Percentiles rank a stretch among this genome's conserved stretches.
phyloP scores from a whole-genome alignment of 768 basidiomycete species.

The Russula earlei region DNA sequence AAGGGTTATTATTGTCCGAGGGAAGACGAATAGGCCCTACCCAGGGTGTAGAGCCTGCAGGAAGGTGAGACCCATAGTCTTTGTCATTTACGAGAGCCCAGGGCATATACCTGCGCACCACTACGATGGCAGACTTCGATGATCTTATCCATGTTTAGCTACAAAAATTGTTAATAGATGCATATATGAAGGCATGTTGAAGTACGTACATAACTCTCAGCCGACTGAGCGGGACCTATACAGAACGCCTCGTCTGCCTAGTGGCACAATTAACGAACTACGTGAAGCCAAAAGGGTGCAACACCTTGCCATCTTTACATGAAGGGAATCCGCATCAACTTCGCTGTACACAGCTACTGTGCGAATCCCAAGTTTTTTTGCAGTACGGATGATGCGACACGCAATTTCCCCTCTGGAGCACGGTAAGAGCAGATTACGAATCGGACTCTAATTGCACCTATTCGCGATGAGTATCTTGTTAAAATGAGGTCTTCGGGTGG shows the following conservation, averaged over 20 bases:
- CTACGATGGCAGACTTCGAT: slow-evolving; percentile 71
- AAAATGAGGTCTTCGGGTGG: slow-evolving; percentile 46
- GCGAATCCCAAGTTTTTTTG: slow-evolving; percentile 77
- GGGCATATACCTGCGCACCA: slow-evolving; percentile 65
- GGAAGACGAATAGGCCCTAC: slow-evolving; percentile 28
- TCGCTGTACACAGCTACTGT: slow-evolving; percentile 92
- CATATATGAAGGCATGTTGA: not conserved
- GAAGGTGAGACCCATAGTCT: not conserved
- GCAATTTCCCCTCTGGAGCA: slow-evolving; percentile 81
- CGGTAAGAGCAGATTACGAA: not conserved
- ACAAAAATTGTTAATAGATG: not conserved
- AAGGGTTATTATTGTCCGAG: not conserved
- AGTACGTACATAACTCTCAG: slow-evolving; percentile 75
- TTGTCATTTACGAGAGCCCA: not conserved
- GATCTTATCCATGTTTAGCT: slow-evolving; percentile 86
- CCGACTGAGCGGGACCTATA: slow-evolving; percentile 84
- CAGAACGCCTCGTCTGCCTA: slow-evolving; percentile 51
- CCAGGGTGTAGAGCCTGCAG: slow-evolving; percentile 86
- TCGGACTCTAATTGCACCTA: slow-evolving; percentile 37
- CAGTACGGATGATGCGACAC: slow-evolving; percentile 88
- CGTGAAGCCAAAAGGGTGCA: not conserved
- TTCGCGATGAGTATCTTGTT: slow-evolving; percentile 92
- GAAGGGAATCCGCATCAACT: slow-evolving; percentile 70
- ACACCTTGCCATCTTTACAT: slow-evolving; percentile 61
- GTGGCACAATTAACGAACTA: not conserved